phyloP scores from a whole-genome alignment of 73 alveolate genomes.

The Uronychia setigera region DNA sequence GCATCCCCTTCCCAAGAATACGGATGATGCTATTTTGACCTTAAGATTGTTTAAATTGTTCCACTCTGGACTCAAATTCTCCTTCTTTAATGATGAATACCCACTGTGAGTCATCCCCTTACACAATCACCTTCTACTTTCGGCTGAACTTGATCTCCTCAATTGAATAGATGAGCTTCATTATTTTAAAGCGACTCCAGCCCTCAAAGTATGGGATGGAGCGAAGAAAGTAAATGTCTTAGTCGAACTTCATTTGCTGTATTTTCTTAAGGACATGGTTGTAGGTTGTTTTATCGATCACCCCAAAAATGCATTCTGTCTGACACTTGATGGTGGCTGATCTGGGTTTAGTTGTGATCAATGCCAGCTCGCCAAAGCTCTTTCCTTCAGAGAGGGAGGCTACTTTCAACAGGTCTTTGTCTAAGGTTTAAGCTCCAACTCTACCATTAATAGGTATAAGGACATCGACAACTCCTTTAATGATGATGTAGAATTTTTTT shows the following conservation, averaged over 20 bases:
- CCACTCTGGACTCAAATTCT: slow-evolving; percentile 50
- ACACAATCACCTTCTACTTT: slow-evolving; percentile 21
- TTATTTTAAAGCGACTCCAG: slow-evolving; percentile 17
- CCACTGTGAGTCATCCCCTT: slow-evolving; percentile 28
- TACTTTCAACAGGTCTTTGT: slow-evolving; percentile 4
- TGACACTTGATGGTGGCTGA: slow-evolving; percentile 40
- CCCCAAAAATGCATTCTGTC: slow-evolving; percentile 37
- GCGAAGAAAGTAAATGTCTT: slow-evolving; percentile 21
- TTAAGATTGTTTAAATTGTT: too few relatives aligned
- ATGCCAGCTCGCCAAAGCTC: slow-evolving; percentile 45
- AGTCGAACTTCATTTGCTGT: slow-evolving; percentile 15
- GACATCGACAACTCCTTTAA: slow-evolving; percentile 53
- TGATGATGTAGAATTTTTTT: slow-evolving; percentile 46
- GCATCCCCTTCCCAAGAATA: too few relatives aligned
- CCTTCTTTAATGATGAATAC: slow-evolving; percentile 33
- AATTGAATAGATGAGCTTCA: slow-evolving; percentile 25
- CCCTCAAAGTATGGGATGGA: slow-evolving; percentile 22
- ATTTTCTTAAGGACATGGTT: slow-evolving; percentile 33
- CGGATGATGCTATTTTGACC: too few relatives aligned
- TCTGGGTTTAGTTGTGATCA: slow-evolving; percentile 27
- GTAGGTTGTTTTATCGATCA: slow-evolving; percentile 17
- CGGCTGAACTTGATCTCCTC: slow-evolving; percentile 19
- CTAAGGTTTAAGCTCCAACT: not conserved
- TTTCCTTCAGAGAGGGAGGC: slow-evolving; percentile 25
- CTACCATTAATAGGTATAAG: slow-evolving; percentile 32